Evolutionary conservation across 805 yeast species (phyloP), one percentile per base, ranked within the genome.

Genomic region (Candida patagonica): DNA sequence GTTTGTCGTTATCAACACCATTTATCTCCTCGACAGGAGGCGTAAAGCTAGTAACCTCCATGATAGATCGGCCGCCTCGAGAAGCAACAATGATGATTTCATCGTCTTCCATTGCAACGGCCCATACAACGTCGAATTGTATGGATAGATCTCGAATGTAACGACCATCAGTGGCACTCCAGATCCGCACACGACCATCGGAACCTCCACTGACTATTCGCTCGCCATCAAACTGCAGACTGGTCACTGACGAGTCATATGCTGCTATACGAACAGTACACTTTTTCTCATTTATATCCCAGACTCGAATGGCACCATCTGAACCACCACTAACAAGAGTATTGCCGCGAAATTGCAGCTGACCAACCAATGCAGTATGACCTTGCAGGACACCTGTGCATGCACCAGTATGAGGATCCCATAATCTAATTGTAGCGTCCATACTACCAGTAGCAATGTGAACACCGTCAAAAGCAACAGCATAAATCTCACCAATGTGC

Each of bases 401-500:
- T 47, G 74, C 74, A 53, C 97, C 97, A 15, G 94, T 80, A 26
- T 78, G 73, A 2, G 94, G 78, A 63, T 86, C 94, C 97, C 97
- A 89, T 32, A 89, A 87, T 48, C 96, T 71, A 37, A 92, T 95
- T 12, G 95, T 81, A 60, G 95, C 76, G 66, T 92, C 98, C 51
- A 92, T 73, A 8, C 96, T 87, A 32, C 97, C 97, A 9, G 96
- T 95, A 26, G 95, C 96, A 55, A 89, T 81, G 46, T 76, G 70
- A 53, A 74, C 74, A 13, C 95, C 96, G 59, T 86, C 92, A 41
- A 95, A 95, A 2, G 96, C 88, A 30, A 89, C 87, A 10, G 96
- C 95, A 42, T 84, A 73, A 12, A 92, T 95, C 43, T 86, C 80
- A 51, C 83, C 88, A 37, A 76, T 74, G 63, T 92, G 98, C 2